These are phyloP conservation scores for Termitomyces sp. DNA, from an alignment of 768 basidiomycete species.

Conservation along the genomic window DNA sequence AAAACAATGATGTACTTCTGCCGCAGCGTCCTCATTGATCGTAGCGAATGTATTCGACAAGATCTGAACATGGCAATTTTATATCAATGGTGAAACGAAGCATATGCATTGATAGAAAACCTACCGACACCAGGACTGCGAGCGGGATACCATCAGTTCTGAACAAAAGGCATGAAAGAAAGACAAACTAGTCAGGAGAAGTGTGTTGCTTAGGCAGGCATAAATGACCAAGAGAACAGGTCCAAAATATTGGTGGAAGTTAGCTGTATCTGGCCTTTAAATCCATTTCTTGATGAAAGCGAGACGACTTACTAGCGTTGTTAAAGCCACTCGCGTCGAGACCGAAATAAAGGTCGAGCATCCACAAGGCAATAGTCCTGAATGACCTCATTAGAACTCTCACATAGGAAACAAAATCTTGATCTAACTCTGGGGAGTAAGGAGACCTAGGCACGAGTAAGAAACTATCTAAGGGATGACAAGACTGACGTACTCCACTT, in stretches of 20 bases:
- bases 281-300: background rate
- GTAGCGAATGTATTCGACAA: conserved; percentile 93
- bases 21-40: conserved; percentile 89
- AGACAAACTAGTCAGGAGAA: conserved; percentile 74
- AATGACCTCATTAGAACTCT: background rate
- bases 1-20: conserved; percentile 54
- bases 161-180: background rate
- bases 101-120: conserved; percentile 14
- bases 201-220: conserved; percentile 88
- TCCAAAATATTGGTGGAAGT: conserved; percentile 85
- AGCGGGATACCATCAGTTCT: conserved; percentile 1
- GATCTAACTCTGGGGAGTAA: background rate
- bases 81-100: background rate
- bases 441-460: background rate
- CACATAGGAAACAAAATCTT: background rate
- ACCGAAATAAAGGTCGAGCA: conserved; percentile 93
- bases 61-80: conserved; percentile 46
- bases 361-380: conserved; percentile 83
- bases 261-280: conserved; percentile 28
- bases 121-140: conserved; percentile 72
- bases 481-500: conserved; percentile 31
- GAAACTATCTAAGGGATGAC: background rate
- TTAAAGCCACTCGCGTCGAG: conserved; percentile 90
- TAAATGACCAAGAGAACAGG: conserved; percentile 89
- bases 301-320: conserved; percentile 54